phyloP scores from a whole-genome alignment of 352 stramenopile species.

The Phytopythium oedochilum region DNA sequence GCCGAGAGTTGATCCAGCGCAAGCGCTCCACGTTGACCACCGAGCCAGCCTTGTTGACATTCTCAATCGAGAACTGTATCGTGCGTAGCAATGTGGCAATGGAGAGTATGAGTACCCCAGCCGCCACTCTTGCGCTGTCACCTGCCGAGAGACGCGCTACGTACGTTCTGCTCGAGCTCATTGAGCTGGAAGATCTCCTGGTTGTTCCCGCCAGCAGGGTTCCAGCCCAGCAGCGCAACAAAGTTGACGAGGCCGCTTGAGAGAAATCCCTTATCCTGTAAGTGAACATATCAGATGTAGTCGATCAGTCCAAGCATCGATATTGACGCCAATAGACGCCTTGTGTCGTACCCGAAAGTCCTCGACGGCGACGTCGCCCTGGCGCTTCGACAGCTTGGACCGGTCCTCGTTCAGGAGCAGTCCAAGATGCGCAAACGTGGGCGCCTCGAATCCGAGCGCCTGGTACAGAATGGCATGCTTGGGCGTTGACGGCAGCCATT shows the following conservation, averaged over 20 bases:
- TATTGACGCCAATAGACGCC: background rate
- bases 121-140: background rate
- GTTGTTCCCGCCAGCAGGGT: conserved; percentile 92
- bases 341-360: conserved; percentile 88
- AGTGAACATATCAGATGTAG: background rate
- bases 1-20: conserved; percentile 87
- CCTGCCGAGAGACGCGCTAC: background rate
- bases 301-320: background rate
- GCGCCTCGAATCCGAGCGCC: conserved; percentile 70
- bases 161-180: conserved; percentile 80
- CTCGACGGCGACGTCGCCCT: conserved; percentile 96
- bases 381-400: conserved; percentile 98
- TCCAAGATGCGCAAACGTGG: conserved; percentile 84
- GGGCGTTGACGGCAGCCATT: conserved; percentile 90
- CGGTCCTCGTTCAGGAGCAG: conserved; percentile 97
- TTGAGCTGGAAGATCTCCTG: conserved; percentile 96
- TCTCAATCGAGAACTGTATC: conserved; percentile 73
- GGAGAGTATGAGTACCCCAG: no score
- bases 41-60: conserved; percentile 86
- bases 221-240: conserved; percentile 97
- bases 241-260: conserved; percentile 98
- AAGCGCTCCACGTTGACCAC: conserved; percentile 86
- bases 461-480: conserved; percentile 92
- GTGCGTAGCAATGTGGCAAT: background rate
- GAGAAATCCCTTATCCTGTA: conserved; percentile 92